Percentiles rank a stretch among this genome's conserved stretches.
These are phyloP conservation scores for Selaginella tamariscina DNA, from an alignment of 75 land plant species.

Conservation along the genomic window DNA sequence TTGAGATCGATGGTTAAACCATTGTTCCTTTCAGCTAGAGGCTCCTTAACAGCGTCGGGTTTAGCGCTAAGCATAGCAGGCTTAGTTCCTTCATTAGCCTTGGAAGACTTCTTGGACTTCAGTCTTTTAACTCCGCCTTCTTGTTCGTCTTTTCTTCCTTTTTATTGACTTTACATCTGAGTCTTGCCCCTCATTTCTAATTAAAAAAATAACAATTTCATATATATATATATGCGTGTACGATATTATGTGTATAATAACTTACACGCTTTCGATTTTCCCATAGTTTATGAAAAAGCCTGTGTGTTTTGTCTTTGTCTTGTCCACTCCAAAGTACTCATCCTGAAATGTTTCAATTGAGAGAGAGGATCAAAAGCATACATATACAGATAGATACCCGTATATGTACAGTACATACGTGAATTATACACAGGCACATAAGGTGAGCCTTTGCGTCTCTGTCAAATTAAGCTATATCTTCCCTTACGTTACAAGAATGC, in stretches of 20 bases:
- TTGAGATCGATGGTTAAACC: background rate
- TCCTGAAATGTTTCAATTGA: conserved; percentile 32
- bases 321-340: conserved; percentile 87
- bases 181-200: background rate
- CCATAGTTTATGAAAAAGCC: conserved; percentile 74
- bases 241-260: background rate
- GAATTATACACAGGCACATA: too few relatives aligned
- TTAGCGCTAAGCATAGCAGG: too few relatives aligned
- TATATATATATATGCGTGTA: too few relatives aligned
- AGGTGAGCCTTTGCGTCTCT: too few relatives aligned
- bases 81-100: too few relatives aligned
- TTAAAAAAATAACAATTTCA: too few relatives aligned
- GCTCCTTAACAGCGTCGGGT: background rate
- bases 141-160: background rate
- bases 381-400: background rate
- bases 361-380: background rate
- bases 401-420: too few relatives aligned
- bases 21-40: background rate
- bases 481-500: too few relatives aligned
- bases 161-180: background rate
- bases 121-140: background rate
- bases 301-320: conserved; percentile 34
- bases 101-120: background rate
- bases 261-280: conserved; percentile 12
- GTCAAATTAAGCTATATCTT: too few relatives aligned